Conservation (phyloP, 2,329 filamentous ascomycete genomes). For the Sclerotinia spermophila region DNA sequence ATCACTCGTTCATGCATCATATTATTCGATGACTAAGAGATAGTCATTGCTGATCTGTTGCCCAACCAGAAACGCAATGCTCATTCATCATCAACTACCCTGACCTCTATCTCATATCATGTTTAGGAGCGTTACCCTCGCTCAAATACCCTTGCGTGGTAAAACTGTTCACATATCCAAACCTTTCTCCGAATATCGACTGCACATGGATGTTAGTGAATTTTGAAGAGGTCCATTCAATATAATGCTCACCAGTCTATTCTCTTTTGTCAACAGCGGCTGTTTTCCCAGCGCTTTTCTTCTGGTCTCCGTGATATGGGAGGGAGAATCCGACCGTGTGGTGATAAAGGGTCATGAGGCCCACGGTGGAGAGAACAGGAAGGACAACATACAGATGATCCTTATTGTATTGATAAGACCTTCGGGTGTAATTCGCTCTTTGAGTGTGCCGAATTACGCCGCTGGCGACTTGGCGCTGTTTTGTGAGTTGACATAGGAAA, state of each 20-base stretch:
- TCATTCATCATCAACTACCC: background rate
- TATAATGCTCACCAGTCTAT: background rate
- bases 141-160: background rate
- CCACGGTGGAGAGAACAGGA: background rate
- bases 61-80: background rate
- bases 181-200: background rate
- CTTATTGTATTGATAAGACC: background rate
- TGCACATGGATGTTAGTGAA: background rate
- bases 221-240: background rate
- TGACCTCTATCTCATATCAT: background rate
- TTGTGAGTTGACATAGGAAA: background rate
- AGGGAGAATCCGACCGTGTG: background rate
- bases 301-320: background rate
- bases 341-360: background rate
- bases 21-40: background rate
- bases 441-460: background rate
- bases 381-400: background rate
- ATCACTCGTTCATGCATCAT: background rate
- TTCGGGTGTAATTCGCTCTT: background rate
- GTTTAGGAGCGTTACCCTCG: background rate
- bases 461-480: background rate
- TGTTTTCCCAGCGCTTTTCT: background rate
- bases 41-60: accelerated
- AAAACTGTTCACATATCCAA: background rate
- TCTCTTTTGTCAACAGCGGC: background rate